Evolutionary conservation across 2,329 filamentous ascomycete species (phyloP), one percentile per base, ranked within the genome.

Genomic region (Venturia carpophila): DNA sequence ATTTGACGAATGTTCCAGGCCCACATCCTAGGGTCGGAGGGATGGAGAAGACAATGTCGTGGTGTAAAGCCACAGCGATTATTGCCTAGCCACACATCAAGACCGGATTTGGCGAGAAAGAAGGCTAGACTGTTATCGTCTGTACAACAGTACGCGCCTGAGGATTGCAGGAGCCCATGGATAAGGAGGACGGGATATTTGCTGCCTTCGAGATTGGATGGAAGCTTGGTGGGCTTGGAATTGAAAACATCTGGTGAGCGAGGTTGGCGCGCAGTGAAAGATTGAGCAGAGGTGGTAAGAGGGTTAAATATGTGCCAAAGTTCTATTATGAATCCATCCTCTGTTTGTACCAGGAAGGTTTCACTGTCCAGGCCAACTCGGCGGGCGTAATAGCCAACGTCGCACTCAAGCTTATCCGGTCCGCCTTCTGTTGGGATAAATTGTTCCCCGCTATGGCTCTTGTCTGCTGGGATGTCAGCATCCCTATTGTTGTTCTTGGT

Each of bases 1-100:
- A 97, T 95, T 72, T 96, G 91, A 0, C 90, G 85, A 65, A 97
- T 95, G 69, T 96, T 96, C 93, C 93, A 97, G 49, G 87, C 86
- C 93, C 93, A 97, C 90, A 97, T 95, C 39, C 92, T 84, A 1
- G 93, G 92, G 72, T 97, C 93, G 3, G 79, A 79, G 69, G 89
- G 86, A 1, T 84, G 77, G 47, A 97, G 82, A 27, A 87, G 76
- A 2, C 82, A 83, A 72, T 97, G 93, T 68, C 86, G 84, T 0
- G 93, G 92, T 0, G 83, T 79, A 75, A 94, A 91, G 1, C 92
- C 92, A 72, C 92, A 96, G 24, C 93, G 84, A 73, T 96, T 97
- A 77, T 96, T 96, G 5, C 93, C 93, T 19, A 97, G 81, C 92
- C 92, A 97, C 47, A 97, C 91, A 74, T 97, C 93, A 75, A 91